Conservation (phyloP, 78 protist genomes). For the Diacronema lutheri region DNA sequence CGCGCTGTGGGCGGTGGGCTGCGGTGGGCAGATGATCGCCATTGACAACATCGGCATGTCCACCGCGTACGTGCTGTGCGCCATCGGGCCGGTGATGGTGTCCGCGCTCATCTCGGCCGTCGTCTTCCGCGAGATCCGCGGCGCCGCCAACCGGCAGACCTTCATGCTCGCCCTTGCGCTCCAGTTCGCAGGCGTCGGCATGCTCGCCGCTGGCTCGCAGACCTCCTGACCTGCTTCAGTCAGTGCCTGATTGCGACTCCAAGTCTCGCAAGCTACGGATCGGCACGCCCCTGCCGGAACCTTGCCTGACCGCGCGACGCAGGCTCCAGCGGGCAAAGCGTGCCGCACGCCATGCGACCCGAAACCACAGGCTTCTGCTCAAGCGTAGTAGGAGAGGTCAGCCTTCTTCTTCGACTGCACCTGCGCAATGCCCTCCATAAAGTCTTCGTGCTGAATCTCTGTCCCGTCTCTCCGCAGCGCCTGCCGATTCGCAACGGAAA, state of each 20-base stretch:
- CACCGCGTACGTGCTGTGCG: neutral
- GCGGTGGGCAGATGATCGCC: neutral
- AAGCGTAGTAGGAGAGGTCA: slow-evolving; percentile 91
- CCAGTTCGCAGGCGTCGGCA: neutral
- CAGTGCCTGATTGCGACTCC: too few species aligned
- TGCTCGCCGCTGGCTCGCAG: neutral
- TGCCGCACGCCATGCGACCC: too few species aligned
- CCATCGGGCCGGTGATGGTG: neutral
- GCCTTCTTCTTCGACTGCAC: slow-evolving; percentile 97
- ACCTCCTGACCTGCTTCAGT: too few species aligned
- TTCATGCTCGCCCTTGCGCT: neutral
- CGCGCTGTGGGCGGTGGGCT: neutral
- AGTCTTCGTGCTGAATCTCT: slow-evolving; percentile 95
- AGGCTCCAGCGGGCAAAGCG: too few species aligned
- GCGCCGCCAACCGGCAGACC: neutral
- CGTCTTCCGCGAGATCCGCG: neutral
- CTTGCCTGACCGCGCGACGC: too few species aligned
- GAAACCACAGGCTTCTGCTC: too few species aligned
- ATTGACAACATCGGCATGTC: neutral
- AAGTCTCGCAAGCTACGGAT: too few species aligned
- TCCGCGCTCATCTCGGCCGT: neutral
- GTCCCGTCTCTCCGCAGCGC: slow-evolving; percentile 25
- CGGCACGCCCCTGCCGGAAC: too few species aligned
- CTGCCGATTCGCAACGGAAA: too few species aligned
- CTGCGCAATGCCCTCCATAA: slow-evolving; percentile 94